Base-by-base conservation (phyloP, 805 yeast species). In the Candida odintsovae region DNA sequence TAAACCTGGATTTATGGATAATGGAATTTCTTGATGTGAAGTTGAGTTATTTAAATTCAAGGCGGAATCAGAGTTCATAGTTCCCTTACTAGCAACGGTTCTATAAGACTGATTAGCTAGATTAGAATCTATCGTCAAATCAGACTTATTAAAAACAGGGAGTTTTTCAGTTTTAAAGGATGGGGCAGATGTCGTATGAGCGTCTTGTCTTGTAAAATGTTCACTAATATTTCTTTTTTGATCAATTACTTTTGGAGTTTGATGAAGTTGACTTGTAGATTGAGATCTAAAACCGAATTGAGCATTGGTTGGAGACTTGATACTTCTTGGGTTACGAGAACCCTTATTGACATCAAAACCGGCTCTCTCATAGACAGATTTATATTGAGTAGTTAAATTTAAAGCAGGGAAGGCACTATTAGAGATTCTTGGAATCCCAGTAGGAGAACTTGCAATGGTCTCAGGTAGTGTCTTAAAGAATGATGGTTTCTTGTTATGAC, bases 341-440 rank as follows among this genome's bases (percentile, higher is more conserved):
- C 62, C 64, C 39, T 60, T 71, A 49, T 69, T 70, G 11, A 76
- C 77, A 21, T 86, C 94, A 56, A 86, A 86, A 0, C 95, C 95
- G 0, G 94, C 94, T 53, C 94, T 67, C 60, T 86, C 94, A 63
- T 84, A 79, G 2, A 85, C 94, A 2, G 90, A 82, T 54, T 73
- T 73, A 55, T 81, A 83, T 25, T 80, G 67, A 41, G 75, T 80
- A 33, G 76, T 76, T 0, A 84, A 78, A 45, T 79, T 80, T 50
- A 86, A 65, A 0, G 88, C 84, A 2, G 95, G 95, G 54, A 86
- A 86, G 1, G 74, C 70, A n/a, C 71, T 65, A 44, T 67, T 69
- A 23, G 67, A 64, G 44, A 69, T 61, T 48, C 58, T 52, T 10
- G 53, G 26, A 12, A 59, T 50, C 3, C 63, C 63, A 1, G 57